Evolutionary conservation across 2,329 filamentous ascomycete species (phyloP).

Genomic region (Penicillium occitanis): DNA sequence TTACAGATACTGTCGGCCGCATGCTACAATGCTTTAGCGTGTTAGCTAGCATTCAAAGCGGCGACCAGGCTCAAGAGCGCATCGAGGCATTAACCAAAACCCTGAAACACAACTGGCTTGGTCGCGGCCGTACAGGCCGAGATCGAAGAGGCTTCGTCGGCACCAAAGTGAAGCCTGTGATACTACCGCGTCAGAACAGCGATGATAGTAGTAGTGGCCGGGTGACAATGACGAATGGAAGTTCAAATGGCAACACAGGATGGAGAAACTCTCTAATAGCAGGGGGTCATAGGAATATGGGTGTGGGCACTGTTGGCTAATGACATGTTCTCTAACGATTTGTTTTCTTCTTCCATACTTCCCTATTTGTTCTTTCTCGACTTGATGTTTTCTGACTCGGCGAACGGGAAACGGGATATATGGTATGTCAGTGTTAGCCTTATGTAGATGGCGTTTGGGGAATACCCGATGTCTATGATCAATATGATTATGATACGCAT

Average conservation of each 20-base stretch:
- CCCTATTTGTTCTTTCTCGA: not conserved
- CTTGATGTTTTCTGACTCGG: not conserved
- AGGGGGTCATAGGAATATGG: conserved; percentile 6
- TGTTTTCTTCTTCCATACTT: not conserved
- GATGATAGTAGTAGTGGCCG: conserved; percentile 27
- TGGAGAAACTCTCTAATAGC: conserved; percentile 4
- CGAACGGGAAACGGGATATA: conserved; percentile 9
- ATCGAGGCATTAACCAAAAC: conserved; percentile 82
- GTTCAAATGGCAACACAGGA: not conserved
- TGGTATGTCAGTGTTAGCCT: not conserved
- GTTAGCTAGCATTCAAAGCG: conserved; percentile 71
- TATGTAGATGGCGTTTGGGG: conserved; percentile 12
- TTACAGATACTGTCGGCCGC: conserved; percentile 89
- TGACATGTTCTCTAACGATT: not conserved
- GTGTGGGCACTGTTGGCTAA: conserved; percentile 14
- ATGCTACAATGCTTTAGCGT: conserved; percentile 98
- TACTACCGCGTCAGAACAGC: conserved; percentile 22
- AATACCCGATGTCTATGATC: conserved; percentile 18
- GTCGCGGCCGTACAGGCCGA: conserved; percentile 80
- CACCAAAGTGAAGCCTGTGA: conserved; percentile 48
- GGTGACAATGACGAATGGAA: conserved; percentile 18
- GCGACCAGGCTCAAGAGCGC: conserved; percentile 71
- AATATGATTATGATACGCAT: conserved; percentile 22
- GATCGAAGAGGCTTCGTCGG: conserved; percentile 90
- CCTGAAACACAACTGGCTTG: conserved; percentile 95